These are phyloP conservation scores for Aurifilum marmelostoma DNA, from an alignment of 2,329 filamentous ascomycete species.

Conservation along the genomic window DNA sequence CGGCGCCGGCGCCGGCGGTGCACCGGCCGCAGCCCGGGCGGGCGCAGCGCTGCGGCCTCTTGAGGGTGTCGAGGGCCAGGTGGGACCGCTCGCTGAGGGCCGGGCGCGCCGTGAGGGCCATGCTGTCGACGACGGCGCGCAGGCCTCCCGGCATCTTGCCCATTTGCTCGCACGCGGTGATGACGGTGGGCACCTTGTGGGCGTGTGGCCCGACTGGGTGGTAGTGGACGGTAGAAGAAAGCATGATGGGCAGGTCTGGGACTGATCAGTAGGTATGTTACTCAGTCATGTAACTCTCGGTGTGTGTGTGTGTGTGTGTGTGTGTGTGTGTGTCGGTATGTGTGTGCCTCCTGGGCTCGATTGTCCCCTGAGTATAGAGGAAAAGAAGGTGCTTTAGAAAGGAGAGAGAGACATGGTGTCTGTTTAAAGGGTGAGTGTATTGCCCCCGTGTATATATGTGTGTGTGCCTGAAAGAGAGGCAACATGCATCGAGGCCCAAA, in stretches of 20 bases:
- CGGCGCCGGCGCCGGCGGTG: too few species aligned
- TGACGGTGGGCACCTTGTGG: neutral
- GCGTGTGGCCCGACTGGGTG: neutral
- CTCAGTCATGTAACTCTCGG: too few species aligned
- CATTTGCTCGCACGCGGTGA: neutral
- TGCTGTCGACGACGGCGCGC: neutral
- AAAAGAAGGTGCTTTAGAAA: too few species aligned
- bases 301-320: too few species aligned
- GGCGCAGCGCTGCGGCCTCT: neutral
- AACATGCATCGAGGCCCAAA: neutral
- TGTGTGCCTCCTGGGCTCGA: too few species aligned
- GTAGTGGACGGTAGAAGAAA: neutral
- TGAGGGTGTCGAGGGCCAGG: neutral
- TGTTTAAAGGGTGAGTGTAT: too few species aligned
- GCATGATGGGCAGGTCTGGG: neutral
- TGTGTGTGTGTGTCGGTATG: too few species aligned
- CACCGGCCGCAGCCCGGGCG: neutral
- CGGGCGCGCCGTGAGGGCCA: neutral
- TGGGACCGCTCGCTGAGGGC: neutral
- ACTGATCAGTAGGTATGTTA: too few species aligned
- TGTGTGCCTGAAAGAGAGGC: neutral
- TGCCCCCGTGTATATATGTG: too few species aligned
- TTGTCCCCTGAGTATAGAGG: too few species aligned
- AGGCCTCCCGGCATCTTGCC: neutral
- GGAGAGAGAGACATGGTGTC: too few species aligned